Base-by-base conservation (phyloP, 2,329 filamentous ascomycete species). In the Neospermospora avenae region DNA sequence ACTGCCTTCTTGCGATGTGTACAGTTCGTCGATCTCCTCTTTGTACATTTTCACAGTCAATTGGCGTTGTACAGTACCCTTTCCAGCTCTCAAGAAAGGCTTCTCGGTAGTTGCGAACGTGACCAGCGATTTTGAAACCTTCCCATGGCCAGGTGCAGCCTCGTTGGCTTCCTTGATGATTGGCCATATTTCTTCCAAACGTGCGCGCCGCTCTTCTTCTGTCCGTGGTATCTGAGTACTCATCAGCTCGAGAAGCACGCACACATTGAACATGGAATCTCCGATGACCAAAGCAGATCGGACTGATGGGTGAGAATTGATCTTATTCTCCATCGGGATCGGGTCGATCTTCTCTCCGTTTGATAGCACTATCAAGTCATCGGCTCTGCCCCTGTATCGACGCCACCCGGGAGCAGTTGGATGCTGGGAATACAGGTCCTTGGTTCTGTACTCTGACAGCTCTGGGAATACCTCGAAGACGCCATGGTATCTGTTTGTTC, bases 371-470 rank as follows among this genome's bases (percentile, higher is more conserved):
- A 64, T 61, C 22, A 57, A 25, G 44, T 64, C 59, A 20, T 61
- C 62, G 14, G 42, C 31, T 49, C 62, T 37, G 20, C 55, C 59
- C 11, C 31, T 52, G 46, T 59, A 62, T 11, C 49, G 55, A 51
- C 60, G 77, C 75, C 69, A 75, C 71, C 55, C 52, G 6, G 51
- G 55, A 7, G 35, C 42, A 22, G 64, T 69, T 0, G 76, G 73
- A 58, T 78, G 75, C 11, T 49, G 65, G 1, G 63, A 63, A 44
- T 69, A 79, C 0, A 78, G 63, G 62, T 79, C 77, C 25, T 72
- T 72, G 4, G 71, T 76, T 6, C 58, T 65, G 53, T 74, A 78
- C 37, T 72, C 67, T 2, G 69, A 45, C 7, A 71, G 28, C 2
- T 74, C 67, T 1, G 74, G 74, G 60, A 71, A 77, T 7, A 69